A percentile compares a stretch with the other conserved stretches of the same genome.
phyloP scores from a whole-genome alignment of 305 asterid genomes.

The Fraxinus angustifolia region DNA sequence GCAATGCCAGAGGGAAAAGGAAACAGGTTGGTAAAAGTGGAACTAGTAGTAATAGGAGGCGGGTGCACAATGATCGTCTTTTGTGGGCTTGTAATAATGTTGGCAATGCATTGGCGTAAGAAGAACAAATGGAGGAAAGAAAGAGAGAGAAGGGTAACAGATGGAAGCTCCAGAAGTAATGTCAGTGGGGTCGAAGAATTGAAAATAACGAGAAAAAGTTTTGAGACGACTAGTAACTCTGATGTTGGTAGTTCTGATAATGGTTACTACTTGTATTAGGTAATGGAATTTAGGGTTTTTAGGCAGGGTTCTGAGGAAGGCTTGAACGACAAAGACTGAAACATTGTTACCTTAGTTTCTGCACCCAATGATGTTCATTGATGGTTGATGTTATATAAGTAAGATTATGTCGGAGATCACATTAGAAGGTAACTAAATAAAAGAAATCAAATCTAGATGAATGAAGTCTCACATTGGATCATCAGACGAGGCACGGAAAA shows the following conservation, averaged over 20 bases:
- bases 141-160: slow-evolving; percentile 18
- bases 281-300: not conserved
- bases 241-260: slow-evolving; percentile 55
- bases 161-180: slow-evolving; percentile 32
- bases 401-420: not conserved
- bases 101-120: slow-evolving; percentile 37
- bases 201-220: slow-evolving; percentile 20
- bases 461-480: not conserved
- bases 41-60: slow-evolving; percentile 34
- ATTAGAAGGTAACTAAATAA: not conserved
- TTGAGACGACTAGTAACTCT: slow-evolving; percentile 38
- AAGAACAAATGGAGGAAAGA: slow-evolving; percentile 39
- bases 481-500: not conserved
- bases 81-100: slow-evolving; percentile 33
- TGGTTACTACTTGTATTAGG: slow-evolving; percentile 33
- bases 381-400: not conserved
- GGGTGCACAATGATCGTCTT: slow-evolving; percentile 36
- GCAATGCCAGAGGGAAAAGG: slow-evolving; percentile 34
- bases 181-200: slow-evolving; percentile 38
- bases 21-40: slow-evolving; percentile 24
- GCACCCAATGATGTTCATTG: not conserved
- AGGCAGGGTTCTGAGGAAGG: not conserved
- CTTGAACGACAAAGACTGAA: not conserved
- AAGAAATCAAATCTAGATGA: too few relatives aligned
- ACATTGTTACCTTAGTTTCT: not conserved